These are phyloP conservation scores for Fusarium robinianum DNA, from an alignment of 2,329 filamentous ascomycete species.

Conservation along the genomic window DNA sequence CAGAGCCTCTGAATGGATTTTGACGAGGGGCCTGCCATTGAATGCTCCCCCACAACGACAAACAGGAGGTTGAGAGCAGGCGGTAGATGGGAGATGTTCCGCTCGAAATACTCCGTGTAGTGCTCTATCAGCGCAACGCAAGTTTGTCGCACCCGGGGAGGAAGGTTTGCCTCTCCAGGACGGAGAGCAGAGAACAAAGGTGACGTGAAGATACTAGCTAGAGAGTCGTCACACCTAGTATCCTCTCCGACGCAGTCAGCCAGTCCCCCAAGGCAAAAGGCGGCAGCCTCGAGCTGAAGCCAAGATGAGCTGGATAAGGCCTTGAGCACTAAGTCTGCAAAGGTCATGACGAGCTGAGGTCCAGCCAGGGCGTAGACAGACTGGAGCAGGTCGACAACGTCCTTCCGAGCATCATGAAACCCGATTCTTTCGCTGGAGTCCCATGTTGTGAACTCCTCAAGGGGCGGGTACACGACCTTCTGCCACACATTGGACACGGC, in stretches of 20 bases:
- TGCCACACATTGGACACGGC: slow-evolving; percentile 69
- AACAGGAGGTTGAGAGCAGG: slow-evolving; percentile 76
- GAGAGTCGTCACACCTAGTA: slow-evolving; percentile 59
- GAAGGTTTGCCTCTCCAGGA: slow-evolving; percentile 57
- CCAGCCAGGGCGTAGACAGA: slow-evolving; percentile 68
- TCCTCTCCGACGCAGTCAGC: slow-evolving; percentile 67
- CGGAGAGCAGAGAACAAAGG: slow-evolving; percentile 60
- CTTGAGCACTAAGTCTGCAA: slow-evolving; percentile 59
- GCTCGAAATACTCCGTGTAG: slow-evolving; percentile 77
- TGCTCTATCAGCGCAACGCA: slow-evolving; percentile 72
- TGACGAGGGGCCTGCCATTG: slow-evolving; percentile 69
- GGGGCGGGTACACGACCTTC: slow-evolving; percentile 70
- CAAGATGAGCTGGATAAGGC: slow-evolving; percentile 56
- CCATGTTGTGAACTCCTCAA: slow-evolving; percentile 65
- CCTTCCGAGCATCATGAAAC: slow-evolving; percentile 74
- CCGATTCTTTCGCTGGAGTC: slow-evolving; percentile 68
- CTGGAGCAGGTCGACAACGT: slow-evolving; percentile 78
- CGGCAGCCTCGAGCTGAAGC: slow-evolving; percentile 63
- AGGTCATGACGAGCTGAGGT: slow-evolving; percentile 58
- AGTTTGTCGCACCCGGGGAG: slow-evolving; percentile 67
- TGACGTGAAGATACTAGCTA: slow-evolving; percentile 65
- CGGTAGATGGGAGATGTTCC: slow-evolving; percentile 68
- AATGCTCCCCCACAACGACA: slow-evolving; percentile 64
- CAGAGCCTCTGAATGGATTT: slow-evolving; percentile 76
- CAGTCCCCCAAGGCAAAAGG: slow-evolving; percentile 68